A percentile compares a stretch with the other conserved stretches of the same genome.
These are phyloP conservation scores for Cystoisospora suis DNA, from an alignment of 169 alveolate species.

Conservation along the genomic window DNA sequence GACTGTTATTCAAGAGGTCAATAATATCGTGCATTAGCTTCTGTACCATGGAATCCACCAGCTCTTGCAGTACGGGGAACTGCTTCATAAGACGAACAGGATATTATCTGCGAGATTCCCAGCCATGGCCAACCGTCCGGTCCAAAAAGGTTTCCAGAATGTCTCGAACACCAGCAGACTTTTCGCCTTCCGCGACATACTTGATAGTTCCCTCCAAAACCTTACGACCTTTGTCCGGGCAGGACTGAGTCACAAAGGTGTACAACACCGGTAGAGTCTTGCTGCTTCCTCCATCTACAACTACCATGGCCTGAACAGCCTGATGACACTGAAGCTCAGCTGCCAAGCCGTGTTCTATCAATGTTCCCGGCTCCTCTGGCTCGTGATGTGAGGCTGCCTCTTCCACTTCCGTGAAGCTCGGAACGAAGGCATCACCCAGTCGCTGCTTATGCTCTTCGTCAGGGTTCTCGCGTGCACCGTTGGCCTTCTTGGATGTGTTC, in stretches of 20 bases:
- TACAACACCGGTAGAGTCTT: background rate
- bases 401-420: no score
- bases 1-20: background rate
- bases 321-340: background rate
- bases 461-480: no score
- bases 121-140: slow-evolving; percentile 18
- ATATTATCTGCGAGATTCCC: slow-evolving; percentile 17
- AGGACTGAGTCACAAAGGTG: background rate
- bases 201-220: background rate
- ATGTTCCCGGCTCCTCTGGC: no score
- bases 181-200: background rate
- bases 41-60: background rate
- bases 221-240: background rate
- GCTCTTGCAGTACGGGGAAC: background rate
- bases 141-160: slow-evolving; percentile 37
- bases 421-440: no score
- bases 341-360: background rate
- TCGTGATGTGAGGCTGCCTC: no score
- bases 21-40: background rate
- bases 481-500: no score
- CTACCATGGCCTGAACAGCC: slow-evolving; percentile 9
- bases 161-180: slow-evolving; percentile 20
- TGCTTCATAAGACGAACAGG: background rate
- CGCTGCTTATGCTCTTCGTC: no score
- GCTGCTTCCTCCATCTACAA: slow-evolving; percentile 47